Evolutionary conservation across 768 basidiomycete species (phyloP), one percentile per base, ranked within the genome.

Genomic region (Leccinum sublutescens): DNA sequence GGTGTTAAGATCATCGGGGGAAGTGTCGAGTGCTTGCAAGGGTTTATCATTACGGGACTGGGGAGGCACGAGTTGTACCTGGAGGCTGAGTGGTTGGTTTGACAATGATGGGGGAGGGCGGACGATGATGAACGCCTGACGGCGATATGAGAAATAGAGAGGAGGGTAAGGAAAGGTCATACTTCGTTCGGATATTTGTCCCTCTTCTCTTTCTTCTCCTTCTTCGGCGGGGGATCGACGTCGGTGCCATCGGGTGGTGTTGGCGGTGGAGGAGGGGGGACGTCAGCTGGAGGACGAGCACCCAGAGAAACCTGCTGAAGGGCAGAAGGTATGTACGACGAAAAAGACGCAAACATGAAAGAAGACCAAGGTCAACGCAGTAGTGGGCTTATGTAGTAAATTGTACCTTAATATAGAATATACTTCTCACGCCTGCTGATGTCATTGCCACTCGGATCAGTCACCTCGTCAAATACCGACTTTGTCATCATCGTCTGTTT

Each of bases 31-130:
- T 25, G 83, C 80, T 57, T 80, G 78, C 19, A 80, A 73, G 49
- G 70, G 75, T 10, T 73, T 75, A 17, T 77, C 76, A 61, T 69
- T 25, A 72, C 79, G 58, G 77, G 84, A 55, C 75, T 75, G 63
- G 75, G 80, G 45, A 5, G 91, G 91, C 1, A 96, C 88, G 45
- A 97, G 86, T 72, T 97, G 95, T 11, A 97, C 87, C 66, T 97
- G 95, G 1, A 96, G 80, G 70, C 95, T 95, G 48, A 95, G 79
- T 1, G 93, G 89, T 63, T 95, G 92, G 62, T 89, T 90, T n/a
- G 84, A 80, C 66, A 87, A 85, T 6, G 90, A 85, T 1, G 93
- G 92, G 2, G 93, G 93, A 5, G 95, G 95, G 52, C 91, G 85
- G 56, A 96, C 95, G 68, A 96, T 86, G 58, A 95, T 91, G 76